Conservation (phyloP, 345 rosid species). For the Rhodamnia argentea region DNA sequence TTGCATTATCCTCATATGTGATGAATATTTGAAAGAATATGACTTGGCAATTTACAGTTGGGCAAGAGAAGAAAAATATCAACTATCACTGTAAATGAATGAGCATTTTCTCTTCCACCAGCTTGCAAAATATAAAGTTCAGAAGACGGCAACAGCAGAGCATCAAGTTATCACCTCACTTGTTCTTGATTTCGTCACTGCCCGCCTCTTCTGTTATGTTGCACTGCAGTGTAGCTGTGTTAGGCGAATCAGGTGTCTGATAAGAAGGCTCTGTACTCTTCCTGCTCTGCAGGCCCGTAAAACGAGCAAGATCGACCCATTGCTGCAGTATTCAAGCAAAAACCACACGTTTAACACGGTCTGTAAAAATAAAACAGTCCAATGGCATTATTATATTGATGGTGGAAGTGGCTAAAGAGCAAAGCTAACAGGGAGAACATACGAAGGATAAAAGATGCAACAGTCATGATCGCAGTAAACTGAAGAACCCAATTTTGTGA, state of each 20-base stretch:
- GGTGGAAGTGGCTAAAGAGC: not conserved
- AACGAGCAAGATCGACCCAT: constrained; percentile 94
- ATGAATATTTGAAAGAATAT: constrained; percentile 14
- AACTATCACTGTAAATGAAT: not conserved
- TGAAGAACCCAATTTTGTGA: not conserved
- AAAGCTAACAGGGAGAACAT: not conserved
- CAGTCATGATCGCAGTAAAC: not conserved
- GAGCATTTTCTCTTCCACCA: not conserved
- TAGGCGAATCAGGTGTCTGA: constrained; percentile 29
- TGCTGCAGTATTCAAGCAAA: constrained; percentile 42
- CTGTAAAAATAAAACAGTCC: not conserved
- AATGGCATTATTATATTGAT: not conserved
- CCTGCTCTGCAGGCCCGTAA: constrained; percentile 64
- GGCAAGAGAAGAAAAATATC: not conserved
- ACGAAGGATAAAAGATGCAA: not conserved
- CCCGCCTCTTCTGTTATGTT: constrained; percentile 41
- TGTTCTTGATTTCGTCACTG: constrained; percentile 47
- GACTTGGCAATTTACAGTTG: not conserved
- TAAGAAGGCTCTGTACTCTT: constrained; percentile 28
- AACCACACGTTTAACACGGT: not conserved
- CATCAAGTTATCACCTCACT: constrained; percentile 25
- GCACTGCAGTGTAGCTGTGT: constrained; percentile 33
- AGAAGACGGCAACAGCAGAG: not conserved
- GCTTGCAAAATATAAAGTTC: constrained; percentile 3
- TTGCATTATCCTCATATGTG: not conserved